Conservation (phyloP, 441 rosid genomes). For the Erysimum cheiri region DNA sequence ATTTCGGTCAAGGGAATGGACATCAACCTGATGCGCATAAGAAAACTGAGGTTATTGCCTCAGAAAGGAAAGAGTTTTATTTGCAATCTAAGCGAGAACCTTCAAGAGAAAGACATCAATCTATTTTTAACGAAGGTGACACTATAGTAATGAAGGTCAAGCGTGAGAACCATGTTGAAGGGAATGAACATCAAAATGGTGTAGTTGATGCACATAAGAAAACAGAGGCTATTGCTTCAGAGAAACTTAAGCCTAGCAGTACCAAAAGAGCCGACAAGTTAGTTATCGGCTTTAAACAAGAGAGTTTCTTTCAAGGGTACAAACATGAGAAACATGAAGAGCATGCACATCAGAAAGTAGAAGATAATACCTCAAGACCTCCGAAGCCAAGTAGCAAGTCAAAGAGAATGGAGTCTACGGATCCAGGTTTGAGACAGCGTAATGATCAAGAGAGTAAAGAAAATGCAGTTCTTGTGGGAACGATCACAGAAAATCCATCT, state of each 20-base stretch:
- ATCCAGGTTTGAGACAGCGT: constrained; percentile 42
- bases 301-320: constrained; percentile 44
- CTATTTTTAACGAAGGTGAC: constrained; percentile 46
- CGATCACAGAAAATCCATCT: constrained; percentile 42
- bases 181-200: constrained; percentile 37
- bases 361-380: constrained; percentile 50
- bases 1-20: constrained; percentile 17
- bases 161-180: constrained; percentile 41
- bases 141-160: constrained; percentile 46
- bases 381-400: constrained; percentile 58
- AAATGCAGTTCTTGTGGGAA: constrained; percentile 50
- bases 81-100: background rate
- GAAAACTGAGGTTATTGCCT: constrained; percentile 5
- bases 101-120: constrained; percentile 42
- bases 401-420: constrained; percentile 45
- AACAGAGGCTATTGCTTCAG: constrained; percentile 37
- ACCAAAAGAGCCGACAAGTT: constrained; percentile 35
- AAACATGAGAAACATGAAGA: constrained; percentile 45
- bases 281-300: constrained; percentile 43
- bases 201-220: constrained; percentile 31
- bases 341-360: constrained; percentile 49
- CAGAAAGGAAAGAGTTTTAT: constrained; percentile 16
- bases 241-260: constrained; percentile 34
- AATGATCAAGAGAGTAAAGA: constrained; percentile 55
- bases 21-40: constrained; percentile 12